Evolutionary conservation across 2,329 filamentous ascomycete species (phyloP).

Genomic region (Biscogniauxia sp.): DNA sequence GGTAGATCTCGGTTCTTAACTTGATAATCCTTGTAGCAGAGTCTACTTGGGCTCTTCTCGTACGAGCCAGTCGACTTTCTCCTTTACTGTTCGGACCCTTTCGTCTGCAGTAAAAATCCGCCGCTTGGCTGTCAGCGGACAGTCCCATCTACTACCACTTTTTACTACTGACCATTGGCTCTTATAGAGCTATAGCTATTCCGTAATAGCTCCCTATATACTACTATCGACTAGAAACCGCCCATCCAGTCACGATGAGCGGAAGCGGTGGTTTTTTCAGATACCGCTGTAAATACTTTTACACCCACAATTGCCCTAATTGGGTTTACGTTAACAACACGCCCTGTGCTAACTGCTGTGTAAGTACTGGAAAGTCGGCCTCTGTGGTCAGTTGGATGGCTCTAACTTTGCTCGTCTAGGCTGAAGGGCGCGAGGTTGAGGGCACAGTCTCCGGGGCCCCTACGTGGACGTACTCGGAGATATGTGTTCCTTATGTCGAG

Average conservation of each 20-base stretch:
- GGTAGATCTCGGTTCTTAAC: constrained; percentile 18
- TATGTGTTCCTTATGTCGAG: constrained; percentile 45
- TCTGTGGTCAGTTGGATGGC: constrained; percentile 9
- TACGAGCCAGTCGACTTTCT: constrained; percentile 8
- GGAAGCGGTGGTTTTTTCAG: constrained; percentile 48
- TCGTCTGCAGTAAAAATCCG: constrained; percentile 18
- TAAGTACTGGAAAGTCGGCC: constrained; percentile 32
- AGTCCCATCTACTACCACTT: constrained; percentile 16
- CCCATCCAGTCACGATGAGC: constrained; percentile 31
- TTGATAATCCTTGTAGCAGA: constrained; percentile 13
- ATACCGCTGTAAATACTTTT: constrained; percentile 56
- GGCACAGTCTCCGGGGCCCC: constrained; percentile 26
- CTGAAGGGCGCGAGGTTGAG: constrained; percentile 48
- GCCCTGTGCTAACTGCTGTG: constrained; percentile 48
- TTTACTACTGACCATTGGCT: constrained; percentile 3
- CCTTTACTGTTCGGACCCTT: constrained; percentile 19
- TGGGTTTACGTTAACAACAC: constrained; percentile 55
- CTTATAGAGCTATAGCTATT: constrained; percentile 1
- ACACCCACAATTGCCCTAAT: constrained; percentile 49
- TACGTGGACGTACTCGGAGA: constrained; percentile 36
- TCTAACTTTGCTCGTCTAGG: constrained; percentile 33
- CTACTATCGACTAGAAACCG: not conserved
- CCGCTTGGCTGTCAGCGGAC: constrained; percentile 33
- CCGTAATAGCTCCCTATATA: not conserved
- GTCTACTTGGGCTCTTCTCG: constrained; percentile 8